Conservation (phyloP, 495 filamentous ascomycete species). For the Penicillium alfredii region DNA sequence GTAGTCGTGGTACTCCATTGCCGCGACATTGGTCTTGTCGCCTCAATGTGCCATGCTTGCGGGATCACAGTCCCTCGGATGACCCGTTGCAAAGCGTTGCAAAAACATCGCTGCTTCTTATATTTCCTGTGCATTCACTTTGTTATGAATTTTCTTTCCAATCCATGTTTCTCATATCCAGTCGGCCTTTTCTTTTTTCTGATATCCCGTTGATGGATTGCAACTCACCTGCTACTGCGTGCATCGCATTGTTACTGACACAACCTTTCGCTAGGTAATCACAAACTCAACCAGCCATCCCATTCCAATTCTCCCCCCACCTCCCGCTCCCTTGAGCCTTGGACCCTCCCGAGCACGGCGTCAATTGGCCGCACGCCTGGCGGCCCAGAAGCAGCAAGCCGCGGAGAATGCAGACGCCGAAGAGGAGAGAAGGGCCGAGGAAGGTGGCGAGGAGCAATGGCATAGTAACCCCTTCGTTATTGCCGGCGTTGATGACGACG, state of each 20-base stretch:
- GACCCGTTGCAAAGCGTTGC: no score
- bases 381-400: conserved; percentile 66
- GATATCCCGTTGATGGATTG: no score
- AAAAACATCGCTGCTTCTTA: no score
- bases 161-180: no score
- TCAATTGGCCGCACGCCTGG: conserved; percentile 77
- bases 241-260: conserved; percentile 9
- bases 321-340: conserved; percentile 55
- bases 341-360: conserved; percentile 81
- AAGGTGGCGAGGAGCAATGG: no score
- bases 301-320: conserved; percentile 43
- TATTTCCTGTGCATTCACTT: no score
- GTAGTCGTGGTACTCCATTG: conserved; percentile 1
- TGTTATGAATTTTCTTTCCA: no score
- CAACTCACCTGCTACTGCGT: neutral
- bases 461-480: conserved; percentile 39
- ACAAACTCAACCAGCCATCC: conserved; percentile 37
- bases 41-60: neutral
- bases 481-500: conserved; percentile 40
- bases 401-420: conserved; percentile 30
- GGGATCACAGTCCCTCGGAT: no score
- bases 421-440: no score
- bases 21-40: neutral
- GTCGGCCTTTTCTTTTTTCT: neutral
- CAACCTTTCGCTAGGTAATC: conserved; percentile 18